A percentile compares a stretch with the other conserved stretches of the same genome.
phyloP scores from a whole-genome alignment of 441 rosid species.

The Gossypium gossypioides region DNA sequence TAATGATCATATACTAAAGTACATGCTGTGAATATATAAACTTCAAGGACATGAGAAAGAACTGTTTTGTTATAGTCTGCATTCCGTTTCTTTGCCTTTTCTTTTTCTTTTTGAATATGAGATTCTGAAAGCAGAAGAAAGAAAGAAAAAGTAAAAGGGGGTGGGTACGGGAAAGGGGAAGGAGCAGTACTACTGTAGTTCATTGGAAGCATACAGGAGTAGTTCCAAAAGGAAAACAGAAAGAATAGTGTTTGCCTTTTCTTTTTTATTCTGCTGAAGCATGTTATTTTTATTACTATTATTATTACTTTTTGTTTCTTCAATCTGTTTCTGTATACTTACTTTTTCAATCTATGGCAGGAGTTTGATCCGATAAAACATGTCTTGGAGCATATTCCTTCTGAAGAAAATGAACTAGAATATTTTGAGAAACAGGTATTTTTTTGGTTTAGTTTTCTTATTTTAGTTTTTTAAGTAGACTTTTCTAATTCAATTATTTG shows the following conservation, averaged over 20 bases:
- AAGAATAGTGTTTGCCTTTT: background rate
- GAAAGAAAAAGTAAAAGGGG: background rate
- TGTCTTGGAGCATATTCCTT: conserved; percentile 61
- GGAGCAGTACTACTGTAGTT: background rate
- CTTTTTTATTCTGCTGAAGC: background rate
- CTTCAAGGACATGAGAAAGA: background rate
- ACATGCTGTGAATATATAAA: background rate
- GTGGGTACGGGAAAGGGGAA: background rate
- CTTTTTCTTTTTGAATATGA: background rate
- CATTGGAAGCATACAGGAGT: background rate
- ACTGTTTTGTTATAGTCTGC: background rate
- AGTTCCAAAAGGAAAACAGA: background rate
- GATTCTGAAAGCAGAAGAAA: background rate
- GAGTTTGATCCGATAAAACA: conserved; percentile 64
- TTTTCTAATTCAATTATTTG: background rate
- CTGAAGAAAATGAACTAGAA: conserved; percentile 52
- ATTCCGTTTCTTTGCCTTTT: background rate
- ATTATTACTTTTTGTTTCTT: background rate
- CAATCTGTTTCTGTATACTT: background rate
- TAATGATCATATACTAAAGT: background rate
- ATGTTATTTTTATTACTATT: background rate
- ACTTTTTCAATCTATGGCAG: conserved; percentile 29
- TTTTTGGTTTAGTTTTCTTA: background rate
- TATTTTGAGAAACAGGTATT: conserved; percentile 82
- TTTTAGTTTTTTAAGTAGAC: background rate